phyloP scores from a whole-genome alignment of 441 rosid species.

The Macaranga tanarius region DNA sequence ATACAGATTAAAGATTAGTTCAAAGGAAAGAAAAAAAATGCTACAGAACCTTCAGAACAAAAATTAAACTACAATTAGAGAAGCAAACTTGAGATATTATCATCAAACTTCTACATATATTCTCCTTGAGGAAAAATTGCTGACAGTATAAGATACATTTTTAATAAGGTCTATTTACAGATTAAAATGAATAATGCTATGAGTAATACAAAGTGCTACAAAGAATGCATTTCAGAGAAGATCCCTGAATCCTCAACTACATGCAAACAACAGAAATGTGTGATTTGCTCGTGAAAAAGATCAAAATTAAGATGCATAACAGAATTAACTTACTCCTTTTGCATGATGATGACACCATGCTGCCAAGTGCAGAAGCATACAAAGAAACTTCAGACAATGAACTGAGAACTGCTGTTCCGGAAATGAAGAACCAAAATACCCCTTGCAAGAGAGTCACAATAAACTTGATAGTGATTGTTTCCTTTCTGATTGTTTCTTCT shows the following conservation, averaged over 20 bases:
- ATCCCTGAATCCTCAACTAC: not conserved
- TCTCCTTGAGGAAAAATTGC: not conserved
- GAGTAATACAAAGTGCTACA: too few species aligned
- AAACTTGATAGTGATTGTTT: not conserved
- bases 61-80: too few species aligned
- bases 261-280: not conserved
- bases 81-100: too few species aligned
- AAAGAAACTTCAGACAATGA: conserved; percentile 11
- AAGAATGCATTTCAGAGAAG: not conserved
- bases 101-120: not conserved
- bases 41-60: too few species aligned
- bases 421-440: conserved; percentile 12
- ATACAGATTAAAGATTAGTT: not conserved
- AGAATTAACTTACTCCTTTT: conserved; percentile 13
- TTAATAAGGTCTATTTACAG: not conserved
- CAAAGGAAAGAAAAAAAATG: too few species aligned
- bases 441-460: not conserved
- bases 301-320: not conserved
- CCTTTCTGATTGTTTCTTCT: not conserved
- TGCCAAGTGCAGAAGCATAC: not conserved
- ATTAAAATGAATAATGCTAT: not conserved
- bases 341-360: not conserved
- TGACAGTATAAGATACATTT: not conserved
- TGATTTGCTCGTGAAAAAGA: not conserved
- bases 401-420: conserved; percentile 11